Conservation (phyloP, 2,329 filamentous ascomycete genomes). For the Hypoxylon sp. region DNA sequence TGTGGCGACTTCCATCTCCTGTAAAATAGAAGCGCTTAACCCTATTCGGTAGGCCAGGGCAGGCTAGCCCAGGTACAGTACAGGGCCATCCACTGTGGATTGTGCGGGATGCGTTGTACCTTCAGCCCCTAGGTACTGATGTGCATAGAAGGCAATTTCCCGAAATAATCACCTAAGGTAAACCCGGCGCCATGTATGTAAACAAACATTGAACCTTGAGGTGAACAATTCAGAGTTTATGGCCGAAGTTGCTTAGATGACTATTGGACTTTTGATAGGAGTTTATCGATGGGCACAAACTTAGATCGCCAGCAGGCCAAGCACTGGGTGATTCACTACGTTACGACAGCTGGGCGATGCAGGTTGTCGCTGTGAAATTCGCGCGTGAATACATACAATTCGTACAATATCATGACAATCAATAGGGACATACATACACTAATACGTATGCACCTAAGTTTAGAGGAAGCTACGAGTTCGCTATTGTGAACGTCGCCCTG, state of each 20-base stretch:
- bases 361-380: constrained; percentile 13
- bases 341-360: not conserved
- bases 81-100: constrained; percentile 24
- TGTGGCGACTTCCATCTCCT: constrained; percentile 30
- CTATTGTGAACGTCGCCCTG: constrained; percentile 28
- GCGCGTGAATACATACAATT: constrained; percentile 15
- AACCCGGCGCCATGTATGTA: constrained; percentile 15
- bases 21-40: constrained; percentile 15
- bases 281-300: constrained; percentile 1
- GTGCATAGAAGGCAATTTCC: constrained; percentile 43
- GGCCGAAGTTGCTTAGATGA: constrained; percentile 11
- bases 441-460: constrained; percentile 8
- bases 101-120: constrained; percentile 33
- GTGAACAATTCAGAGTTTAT: constrained; percentile 21
- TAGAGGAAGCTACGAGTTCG: constrained; percentile 15
- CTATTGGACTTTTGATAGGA: not conserved
- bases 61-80: constrained; percentile 24
- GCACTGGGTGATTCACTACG: not conserved
- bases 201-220: constrained; percentile 23
- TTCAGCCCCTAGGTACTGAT: constrained; percentile 34
- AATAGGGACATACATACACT: constrained; percentile 1
- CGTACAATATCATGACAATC: no score
- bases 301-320: not conserved
- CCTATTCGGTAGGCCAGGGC: constrained; percentile 18
- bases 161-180: constrained; percentile 29